Conservation (phyloP, 805 yeast species). For the Zygoascus flipseniorum region DNA sequence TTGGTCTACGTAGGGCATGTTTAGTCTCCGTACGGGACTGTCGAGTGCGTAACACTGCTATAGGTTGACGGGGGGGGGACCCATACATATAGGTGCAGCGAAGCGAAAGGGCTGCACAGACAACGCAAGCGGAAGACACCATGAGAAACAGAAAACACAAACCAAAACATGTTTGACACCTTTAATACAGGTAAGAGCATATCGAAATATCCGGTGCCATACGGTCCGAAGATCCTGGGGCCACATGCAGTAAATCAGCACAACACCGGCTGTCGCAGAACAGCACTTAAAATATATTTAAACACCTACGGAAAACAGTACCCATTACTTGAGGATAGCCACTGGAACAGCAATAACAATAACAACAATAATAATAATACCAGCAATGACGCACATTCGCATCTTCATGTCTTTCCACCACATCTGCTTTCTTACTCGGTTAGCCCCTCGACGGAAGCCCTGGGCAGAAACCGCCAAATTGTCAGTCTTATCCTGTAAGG, state of each 20-base stretch:
- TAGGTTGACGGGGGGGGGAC: too few relatives aligned
- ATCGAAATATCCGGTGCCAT: too few relatives aligned
- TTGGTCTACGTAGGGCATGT: too few relatives aligned
- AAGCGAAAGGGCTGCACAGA: too few relatives aligned
- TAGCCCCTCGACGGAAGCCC: conserved; percentile 93
- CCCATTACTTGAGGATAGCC: conserved; percentile 52
- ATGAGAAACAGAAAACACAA: background rate
- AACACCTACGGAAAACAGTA: background rate
- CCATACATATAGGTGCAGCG: too few relatives aligned
- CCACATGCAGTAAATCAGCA: too few relatives aligned
- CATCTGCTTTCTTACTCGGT: conserved; percentile 95
- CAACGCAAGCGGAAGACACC: too few relatives aligned
- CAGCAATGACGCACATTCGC: conserved; percentile 81
- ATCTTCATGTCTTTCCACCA: conserved; percentile 98
- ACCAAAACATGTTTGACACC: background rate
- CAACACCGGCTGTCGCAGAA: background rate
- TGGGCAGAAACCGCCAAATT: conserved; percentile 87
- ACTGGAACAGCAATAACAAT: conserved; percentile 89
- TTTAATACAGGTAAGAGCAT: too few relatives aligned
- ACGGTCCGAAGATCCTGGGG: too few relatives aligned
- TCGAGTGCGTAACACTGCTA: too few relatives aligned
- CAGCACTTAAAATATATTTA: background rate
- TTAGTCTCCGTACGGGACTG: too few relatives aligned
- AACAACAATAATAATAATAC: conserved; percentile 61
- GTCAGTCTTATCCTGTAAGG: conserved; percentile 88